A percentile compares a stretch with the other conserved stretches of the same genome.
phyloP scores from a whole-genome alignment of 2,329 filamentous ascomycete species.

The Penicillium sp. region DNA sequence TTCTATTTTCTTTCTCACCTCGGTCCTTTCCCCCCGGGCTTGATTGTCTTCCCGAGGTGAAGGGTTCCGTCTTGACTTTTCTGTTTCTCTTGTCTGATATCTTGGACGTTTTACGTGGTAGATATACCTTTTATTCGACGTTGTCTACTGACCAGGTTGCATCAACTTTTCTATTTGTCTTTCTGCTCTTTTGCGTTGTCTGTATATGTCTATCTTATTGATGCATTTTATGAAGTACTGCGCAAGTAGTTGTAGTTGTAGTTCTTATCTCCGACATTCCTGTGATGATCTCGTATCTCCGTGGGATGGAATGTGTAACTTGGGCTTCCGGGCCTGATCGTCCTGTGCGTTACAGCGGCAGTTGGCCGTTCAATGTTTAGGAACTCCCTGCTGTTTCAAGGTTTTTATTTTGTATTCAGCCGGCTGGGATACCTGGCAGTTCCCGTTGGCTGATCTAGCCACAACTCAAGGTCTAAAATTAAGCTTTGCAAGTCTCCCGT shows the following conservation, averaged over 20 bases:
- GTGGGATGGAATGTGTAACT: not conserved
- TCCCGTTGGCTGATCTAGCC: no score
- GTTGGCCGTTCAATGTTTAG: not conserved
- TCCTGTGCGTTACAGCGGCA: not conserved
- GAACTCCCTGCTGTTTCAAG: not conserved
- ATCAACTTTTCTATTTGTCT: constrained; percentile 22
- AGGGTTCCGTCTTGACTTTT: constrained; percentile 5
- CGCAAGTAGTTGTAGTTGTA: not conserved
- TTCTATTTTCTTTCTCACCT: constrained; percentile 14
- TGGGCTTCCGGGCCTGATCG: not conserved
- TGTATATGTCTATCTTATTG: constrained; percentile 26
- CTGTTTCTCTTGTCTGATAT: constrained; percentile 26
- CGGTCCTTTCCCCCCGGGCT: not conserved
- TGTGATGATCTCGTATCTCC: not conserved
- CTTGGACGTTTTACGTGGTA: constrained; percentile 26
- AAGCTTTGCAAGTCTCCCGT: no score
- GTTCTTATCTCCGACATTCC: not conserved
- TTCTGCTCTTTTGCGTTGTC: constrained; percentile 13
- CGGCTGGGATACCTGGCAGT: no score
- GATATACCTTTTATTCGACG: constrained; percentile 31
- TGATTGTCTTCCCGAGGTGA: not conserved
- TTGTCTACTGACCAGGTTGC: constrained; percentile 29
- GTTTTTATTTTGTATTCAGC: not conserved
- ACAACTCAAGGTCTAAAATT: not conserved
- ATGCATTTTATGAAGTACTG: constrained; percentile 20